Evolutionary conservation across 805 yeast species (phyloP).

Genomic region (Yarrowia alimentaria): DNA sequence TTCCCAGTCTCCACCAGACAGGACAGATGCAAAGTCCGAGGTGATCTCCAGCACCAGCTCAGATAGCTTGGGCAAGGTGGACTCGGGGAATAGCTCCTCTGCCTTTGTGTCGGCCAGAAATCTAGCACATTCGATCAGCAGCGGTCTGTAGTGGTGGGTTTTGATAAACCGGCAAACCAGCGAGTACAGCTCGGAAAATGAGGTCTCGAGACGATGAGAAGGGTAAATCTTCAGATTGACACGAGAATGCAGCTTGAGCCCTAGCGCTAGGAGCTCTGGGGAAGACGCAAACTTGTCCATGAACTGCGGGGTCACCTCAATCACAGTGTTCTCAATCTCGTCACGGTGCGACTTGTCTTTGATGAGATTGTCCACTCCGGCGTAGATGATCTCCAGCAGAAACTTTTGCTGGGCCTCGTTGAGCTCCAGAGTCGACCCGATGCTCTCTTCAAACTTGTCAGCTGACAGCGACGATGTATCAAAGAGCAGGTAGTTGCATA

Average conservation of each 20-base stretch:
- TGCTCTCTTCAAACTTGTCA: slow-evolving; percentile 10
- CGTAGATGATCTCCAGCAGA: slow-evolving; percentile 1
- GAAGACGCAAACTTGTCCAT: slow-evolving; percentile 15
- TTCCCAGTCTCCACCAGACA: not conserved
- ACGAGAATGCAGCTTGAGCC: slow-evolving; percentile 6
- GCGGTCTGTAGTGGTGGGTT: slow-evolving; percentile 8
- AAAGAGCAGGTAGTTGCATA: slow-evolving; percentile 2
- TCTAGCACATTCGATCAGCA: slow-evolving; percentile 11
- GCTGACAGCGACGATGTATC: slow-evolving; percentile 11
- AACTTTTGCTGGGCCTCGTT: not conserved
- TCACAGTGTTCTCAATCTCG: not conserved
- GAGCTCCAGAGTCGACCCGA: not conserved
- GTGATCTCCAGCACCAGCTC: slow-evolving; percentile 9
- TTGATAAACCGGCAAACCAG: slow-evolving; percentile 6
- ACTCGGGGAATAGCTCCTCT: slow-evolving; percentile 21
- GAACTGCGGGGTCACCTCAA: slow-evolving; percentile 3
- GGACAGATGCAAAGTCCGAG: slow-evolving; percentile 1
- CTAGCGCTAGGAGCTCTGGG: not conserved
- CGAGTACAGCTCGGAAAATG: slow-evolving; percentile 13
- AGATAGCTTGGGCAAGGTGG: slow-evolving; percentile 10
- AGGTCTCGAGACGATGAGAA: slow-evolving; percentile 5
- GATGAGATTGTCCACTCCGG: slow-evolving; percentile 6
- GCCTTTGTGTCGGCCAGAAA: slow-evolving; percentile 12
- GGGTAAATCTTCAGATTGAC: slow-evolving; percentile 3
- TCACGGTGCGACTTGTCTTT: not conserved